Conservation (phyloP, 139 green algal species). For the Closterium sp. region DNA sequence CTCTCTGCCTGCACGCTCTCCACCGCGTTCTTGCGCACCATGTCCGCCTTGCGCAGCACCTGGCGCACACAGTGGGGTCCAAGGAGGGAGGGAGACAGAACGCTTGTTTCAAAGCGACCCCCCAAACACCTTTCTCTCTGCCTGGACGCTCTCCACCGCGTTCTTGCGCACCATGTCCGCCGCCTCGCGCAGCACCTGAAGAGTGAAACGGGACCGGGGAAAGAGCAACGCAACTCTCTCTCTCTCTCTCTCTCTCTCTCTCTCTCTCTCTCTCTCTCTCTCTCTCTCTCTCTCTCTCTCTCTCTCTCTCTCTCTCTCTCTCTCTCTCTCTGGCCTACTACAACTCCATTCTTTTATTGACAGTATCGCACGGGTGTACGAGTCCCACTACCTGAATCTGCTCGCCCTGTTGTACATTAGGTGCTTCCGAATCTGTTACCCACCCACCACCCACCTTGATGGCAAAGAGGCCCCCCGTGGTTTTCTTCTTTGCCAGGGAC, state of each 20-base stretch:
- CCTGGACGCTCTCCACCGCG: slow-evolving; percentile 83
- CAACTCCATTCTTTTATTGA: neutral
- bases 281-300: neutral
- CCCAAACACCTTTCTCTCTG: slow-evolving; percentile 31
- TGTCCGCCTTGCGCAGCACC: slow-evolving; percentile 89
- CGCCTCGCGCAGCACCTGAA: slow-evolving; percentile 89
- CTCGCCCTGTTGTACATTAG: too few relatives aligned
- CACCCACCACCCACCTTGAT: slow-evolving; percentile 71
- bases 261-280: neutral
- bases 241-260: neutral
- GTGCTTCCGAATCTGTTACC: too few relatives aligned
- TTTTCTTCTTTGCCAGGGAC: slow-evolving; percentile 83
- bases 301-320: neutral
- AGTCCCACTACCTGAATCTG: too few relatives aligned
- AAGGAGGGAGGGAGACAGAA: too few relatives aligned
- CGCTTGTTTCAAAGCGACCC: too few relatives aligned
- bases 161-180: slow-evolving; percentile 86
- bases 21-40: slow-evolving; percentile 95
- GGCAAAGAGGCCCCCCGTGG: slow-evolving; percentile 74
- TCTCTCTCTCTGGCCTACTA: neutral
- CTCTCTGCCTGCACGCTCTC: slow-evolving; percentile 84
- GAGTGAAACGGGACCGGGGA: too few relatives aligned
- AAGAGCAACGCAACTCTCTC: too few relatives aligned
- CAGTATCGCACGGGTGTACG: too few relatives aligned
- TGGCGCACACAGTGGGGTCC: slow-evolving; percentile 37